phyloP scores from a whole-genome alignment of 2,329 filamentous ascomycete genomes.

The Lachnellula cervina region DNA sequence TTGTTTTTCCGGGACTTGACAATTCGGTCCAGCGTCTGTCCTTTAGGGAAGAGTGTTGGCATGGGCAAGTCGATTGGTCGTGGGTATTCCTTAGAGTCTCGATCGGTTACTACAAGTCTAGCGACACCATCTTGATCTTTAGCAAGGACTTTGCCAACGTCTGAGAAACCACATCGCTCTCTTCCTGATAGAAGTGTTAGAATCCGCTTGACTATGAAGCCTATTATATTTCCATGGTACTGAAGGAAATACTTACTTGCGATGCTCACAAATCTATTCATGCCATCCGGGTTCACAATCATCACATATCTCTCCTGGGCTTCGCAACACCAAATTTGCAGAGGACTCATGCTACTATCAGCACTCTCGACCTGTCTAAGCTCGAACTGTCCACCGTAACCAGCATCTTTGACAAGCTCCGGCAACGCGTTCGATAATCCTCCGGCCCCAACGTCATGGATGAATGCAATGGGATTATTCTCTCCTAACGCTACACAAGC shows the following conservation, averaged over 20 bases:
- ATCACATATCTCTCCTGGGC: constrained; percentile 95
- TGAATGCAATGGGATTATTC: constrained; percentile 88
- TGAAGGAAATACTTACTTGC: constrained; percentile 41
- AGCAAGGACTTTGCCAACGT: constrained; percentile 73
- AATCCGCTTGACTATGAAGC: background rate
- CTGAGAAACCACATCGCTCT: constrained; percentile 88
- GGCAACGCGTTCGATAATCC: constrained; percentile 79
- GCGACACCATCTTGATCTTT: constrained; percentile 59
- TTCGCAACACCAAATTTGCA: constrained; percentile 98
- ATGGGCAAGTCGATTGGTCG: constrained; percentile 85
- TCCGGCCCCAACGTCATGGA: constrained; percentile 95
- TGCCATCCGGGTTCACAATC: constrained; percentile 72
- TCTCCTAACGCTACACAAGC: constrained; percentile 80
- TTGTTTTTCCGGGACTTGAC: constrained; percentile 65
- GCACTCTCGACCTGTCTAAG: constrained; percentile 90
- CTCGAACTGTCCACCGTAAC: constrained; percentile 86
- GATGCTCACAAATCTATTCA: constrained; percentile 70
- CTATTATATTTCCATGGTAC: background rate
- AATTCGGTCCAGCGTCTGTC: constrained; percentile 71
- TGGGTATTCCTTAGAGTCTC: constrained; percentile 69
- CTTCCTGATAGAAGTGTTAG: constrained; percentile 45
- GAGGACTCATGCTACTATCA: constrained; percentile 85
- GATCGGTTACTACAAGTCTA: constrained; percentile 74
- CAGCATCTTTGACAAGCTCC: constrained; percentile 87
- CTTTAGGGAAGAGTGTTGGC: constrained; percentile 81